Base-by-base conservation (phyloP, 2,329 filamentous ascomycete species). In the Endoconidiophora laricicola region DNA sequence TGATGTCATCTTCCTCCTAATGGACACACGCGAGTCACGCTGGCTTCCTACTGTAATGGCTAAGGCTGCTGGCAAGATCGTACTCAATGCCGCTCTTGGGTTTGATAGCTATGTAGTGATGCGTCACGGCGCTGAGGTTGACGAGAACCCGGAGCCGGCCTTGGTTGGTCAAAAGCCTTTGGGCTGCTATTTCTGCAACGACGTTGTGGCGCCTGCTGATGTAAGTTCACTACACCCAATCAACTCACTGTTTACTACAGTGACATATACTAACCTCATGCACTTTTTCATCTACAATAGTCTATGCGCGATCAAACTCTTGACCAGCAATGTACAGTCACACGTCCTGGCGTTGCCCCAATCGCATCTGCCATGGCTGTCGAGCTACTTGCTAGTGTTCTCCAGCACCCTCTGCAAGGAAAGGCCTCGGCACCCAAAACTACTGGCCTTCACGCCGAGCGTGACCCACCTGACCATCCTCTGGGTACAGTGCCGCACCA, bases 61-160 rank as follows among this genome's bases (percentile, higher is more conserved):
- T 39, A 98, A 96, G 65, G 81, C 88, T 2, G 77, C 81, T 2
- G 84, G 83, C 33, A 98, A 98, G 67, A 86, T 96, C 55, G 90
- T 98, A 22, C 82, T 98, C 75, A 98, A 96, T 63, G 87, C 90
- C 6, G 91, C 91, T 1, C 73, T 98, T 2, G 91, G 91, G 0
- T 98, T 98, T 60, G 91, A 98, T 65, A 91, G 87, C 0, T 98
- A 86, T 59, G 87, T 98, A 2, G 87, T 94, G 36, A 96, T 98
- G 91, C 78, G 91, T 51, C 91, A 98, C 63, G 91, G 91, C 1
- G 71, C 86, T 4, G 74, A 78, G 57, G 69, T 71, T 3, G 62
- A 66, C 40, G 37, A 47, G 6, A 20, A 37, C n/a, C 67, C 71
- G 46, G 69, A 74, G 9, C 71, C 67, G n/a, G 70, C 77, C 49